phyloP scores from a whole-genome alignment of 257 asterid species.

The Nicotiana sylvestris region DNA sequence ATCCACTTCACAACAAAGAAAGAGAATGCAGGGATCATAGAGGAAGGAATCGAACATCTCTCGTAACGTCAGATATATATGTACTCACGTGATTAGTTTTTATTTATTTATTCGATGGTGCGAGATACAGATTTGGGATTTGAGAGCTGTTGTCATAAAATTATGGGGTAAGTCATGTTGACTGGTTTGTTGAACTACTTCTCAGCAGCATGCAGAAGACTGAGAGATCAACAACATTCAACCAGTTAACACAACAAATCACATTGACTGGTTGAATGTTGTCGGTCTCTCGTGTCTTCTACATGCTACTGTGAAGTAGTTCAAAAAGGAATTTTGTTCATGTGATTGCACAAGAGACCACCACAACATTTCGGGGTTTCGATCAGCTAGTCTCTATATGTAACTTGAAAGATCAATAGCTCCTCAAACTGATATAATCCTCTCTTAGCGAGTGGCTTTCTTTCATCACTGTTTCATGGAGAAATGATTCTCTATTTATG shows the following conservation, averaged over 20 bases:
- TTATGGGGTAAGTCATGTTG: not conserved
- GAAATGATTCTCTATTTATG: not conserved
- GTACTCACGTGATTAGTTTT: not conserved
- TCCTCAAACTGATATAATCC: not conserved
- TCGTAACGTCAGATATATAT: not conserved
- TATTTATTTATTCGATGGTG: not conserved
- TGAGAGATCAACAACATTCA: too few relatives aligned
- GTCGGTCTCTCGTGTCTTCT: not conserved
- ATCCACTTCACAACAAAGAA: too few relatives aligned
- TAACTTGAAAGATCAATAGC: constrained; percentile 4
- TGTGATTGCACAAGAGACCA: not conserved
- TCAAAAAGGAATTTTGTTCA: not conserved
- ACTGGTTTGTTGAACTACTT: not conserved
- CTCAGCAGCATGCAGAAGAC: too few relatives aligned
- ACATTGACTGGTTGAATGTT: not conserved
- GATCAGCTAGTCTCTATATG: not conserved
- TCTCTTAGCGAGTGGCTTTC: not conserved
- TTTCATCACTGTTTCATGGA: not conserved
- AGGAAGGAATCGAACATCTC: too few relatives aligned
- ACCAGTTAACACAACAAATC: not conserved
- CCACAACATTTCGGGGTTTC: not conserved
- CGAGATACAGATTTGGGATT: not conserved
- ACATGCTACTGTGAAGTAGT: constrained; percentile 7
- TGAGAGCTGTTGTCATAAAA: not conserved
- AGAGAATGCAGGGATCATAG: too few relatives aligned